These are phyloP conservation scores for Calonectria ilicicola DNA, from an alignment of 2,329 filamentous ascomycete species.

Conservation along the genomic window DNA sequence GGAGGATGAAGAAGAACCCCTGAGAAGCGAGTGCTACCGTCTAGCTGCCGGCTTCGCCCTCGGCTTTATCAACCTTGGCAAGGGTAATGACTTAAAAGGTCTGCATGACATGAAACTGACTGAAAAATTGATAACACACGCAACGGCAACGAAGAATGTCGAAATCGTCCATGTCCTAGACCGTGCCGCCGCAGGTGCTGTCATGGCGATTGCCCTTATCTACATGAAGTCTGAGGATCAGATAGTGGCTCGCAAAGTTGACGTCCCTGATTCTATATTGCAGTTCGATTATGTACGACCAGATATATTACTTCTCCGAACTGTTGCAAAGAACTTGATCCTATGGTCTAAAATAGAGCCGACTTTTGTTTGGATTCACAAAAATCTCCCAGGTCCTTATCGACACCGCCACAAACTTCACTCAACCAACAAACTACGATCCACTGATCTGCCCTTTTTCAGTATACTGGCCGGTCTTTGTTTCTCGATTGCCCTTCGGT, in stretches of 20 bases:
- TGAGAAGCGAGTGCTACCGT: constrained; percentile 96
- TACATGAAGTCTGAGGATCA: constrained; percentile 97
- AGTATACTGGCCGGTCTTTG: constrained; percentile 92
- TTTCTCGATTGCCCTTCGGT: constrained; percentile 81
- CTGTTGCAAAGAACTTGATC: constrained; percentile 89
- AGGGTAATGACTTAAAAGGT: constrained; percentile 87
- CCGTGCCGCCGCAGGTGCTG: constrained; percentile 91
- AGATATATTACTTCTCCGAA: constrained; percentile 90
- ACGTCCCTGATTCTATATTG: constrained; percentile 88
- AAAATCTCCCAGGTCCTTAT: constrained; percentile 79
- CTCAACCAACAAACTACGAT: constrained; percentile 73
- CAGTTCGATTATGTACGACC: constrained; percentile 97
- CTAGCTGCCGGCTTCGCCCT: constrained; percentile 93
- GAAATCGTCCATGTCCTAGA: constrained; percentile 94
- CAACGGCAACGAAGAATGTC: constrained; percentile 90
- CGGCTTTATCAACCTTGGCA: constrained; percentile 93
- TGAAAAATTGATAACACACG: constrained; percentile 86
- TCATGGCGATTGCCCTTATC: constrained; percentile 89
- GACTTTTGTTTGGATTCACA: constrained; percentile 78
- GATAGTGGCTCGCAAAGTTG: constrained; percentile 88
- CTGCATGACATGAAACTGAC: constrained; percentile 94
- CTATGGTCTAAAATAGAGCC: constrained; percentile 89
- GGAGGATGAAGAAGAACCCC: constrained; percentile 84
- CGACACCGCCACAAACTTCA: constrained; percentile 71
- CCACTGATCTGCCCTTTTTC: constrained; percentile 90